Evolutionary conservation across 2,329 filamentous ascomycete genomes (phyloP), one percentile per base, ranked within the genome.

Genomic region (Rhynchosporium secalis): DNA sequence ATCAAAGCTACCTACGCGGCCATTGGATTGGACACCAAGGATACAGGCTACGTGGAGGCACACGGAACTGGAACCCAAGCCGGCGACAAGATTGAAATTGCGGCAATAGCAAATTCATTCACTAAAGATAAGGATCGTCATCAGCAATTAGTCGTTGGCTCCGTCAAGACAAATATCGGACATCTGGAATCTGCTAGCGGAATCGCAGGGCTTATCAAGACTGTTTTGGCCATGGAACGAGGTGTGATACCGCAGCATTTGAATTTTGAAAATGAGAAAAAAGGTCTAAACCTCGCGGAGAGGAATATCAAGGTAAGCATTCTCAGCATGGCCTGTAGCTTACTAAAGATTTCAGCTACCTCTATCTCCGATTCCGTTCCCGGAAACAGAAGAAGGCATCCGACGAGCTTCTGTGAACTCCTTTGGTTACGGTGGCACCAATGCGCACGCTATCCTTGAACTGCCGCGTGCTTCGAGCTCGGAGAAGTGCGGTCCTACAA

Each of bases 1-100:
- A 29, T 41, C 8, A 66, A 71, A 13, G 51, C 66, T 31, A 70
- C 72, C 0, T 78, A 78, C 57, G n/a, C n/a, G 7, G 28, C 31
- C 9, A 63, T 61, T 43, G 63, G 65, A 9, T 43, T 63, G 12
- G 60, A 64, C n/a, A 47, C 40, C 4, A 5, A 54, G 9, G 40
- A 63, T 15, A 67, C 63, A n/a, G 20, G 26, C 20, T 69, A 65
- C 46, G 49, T 67, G 5, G 67, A 69, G 49, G 61, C 64, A 36
- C 66, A 68, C 43, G 66, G 65, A 13, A 68, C 65, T 3, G 66
- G 65, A 33, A 66, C 64, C 8, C 62, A 40, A 33, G 56, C 52
- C 49, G 65, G 63, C 10, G 64, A 66, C 47, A 62, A 62, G 10
- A 43, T 64, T 10, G 64, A 66, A 33, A 41, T 52, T n/a, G 47